A percentile compares a stretch with the other conserved stretches of the same genome.
Conservation (phyloP, 1,284 basidiomycete genomes). For the Puccinia sorghi region DNA sequence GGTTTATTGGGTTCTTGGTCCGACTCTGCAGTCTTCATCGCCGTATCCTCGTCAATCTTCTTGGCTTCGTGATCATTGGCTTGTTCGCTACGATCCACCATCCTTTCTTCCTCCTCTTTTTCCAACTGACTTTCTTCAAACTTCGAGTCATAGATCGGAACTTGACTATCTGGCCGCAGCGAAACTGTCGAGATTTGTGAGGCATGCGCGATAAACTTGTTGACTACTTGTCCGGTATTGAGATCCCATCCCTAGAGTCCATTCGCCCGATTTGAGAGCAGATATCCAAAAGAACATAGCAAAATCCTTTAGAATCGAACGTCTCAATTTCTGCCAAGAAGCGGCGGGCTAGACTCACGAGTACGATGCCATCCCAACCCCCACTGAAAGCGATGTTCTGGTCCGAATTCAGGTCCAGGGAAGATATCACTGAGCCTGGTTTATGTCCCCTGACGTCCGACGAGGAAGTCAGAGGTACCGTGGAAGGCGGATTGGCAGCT, state of each 20-base stretch:
- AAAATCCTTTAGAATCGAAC: neutral
- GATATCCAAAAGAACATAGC: slow-evolving; percentile 25
- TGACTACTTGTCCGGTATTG: slow-evolving; percentile 78
- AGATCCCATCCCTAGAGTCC: slow-evolving; percentile 87
- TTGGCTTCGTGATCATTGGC: slow-evolving; percentile 22
- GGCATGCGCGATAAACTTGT: slow-evolving; percentile 78
- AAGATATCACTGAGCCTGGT: slow-evolving; percentile 76
- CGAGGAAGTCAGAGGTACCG: slow-evolving; percentile 44
- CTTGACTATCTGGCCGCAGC: slow-evolving; percentile 66
- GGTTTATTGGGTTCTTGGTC: neutral
- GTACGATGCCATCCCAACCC: slow-evolving; percentile 88
- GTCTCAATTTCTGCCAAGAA: neutral
- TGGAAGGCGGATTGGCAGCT: slow-evolving; percentile 61
- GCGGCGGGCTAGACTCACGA: slow-evolving; percentile 64
- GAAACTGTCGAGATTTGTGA: slow-evolving; percentile 82
- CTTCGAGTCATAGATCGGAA: slow-evolving; percentile 58
- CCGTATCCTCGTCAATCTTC: slow-evolving; percentile 16
- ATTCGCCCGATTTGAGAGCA: slow-evolving; percentile 12
- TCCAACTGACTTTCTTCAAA: slow-evolving; percentile 51
- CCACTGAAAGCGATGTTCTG: slow-evolving; percentile 86
- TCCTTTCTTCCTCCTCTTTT: slow-evolving; percentile 45
- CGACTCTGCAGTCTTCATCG: slow-evolving; percentile 52
- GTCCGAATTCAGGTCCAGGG: slow-evolving; percentile 73
- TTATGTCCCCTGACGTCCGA: slow-evolving; percentile 58
- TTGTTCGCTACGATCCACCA: slow-evolving; percentile 37